These are phyloP conservation scores for Blastocystis sp. DNA, from an alignment of 352 stramenopile species.

Conservation along the genomic window DNA sequence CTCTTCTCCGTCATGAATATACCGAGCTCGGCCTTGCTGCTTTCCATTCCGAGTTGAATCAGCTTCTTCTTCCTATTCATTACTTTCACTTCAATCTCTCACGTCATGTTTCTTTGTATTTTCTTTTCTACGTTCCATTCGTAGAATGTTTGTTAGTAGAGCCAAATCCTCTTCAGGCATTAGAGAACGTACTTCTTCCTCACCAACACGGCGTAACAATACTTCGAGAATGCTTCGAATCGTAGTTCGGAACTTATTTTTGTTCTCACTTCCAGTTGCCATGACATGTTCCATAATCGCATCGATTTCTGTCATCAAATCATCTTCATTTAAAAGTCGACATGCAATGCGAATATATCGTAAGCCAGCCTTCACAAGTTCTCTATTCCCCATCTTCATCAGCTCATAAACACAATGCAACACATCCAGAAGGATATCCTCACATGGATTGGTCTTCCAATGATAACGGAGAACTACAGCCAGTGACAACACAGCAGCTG, in stretches of 20 bases:
- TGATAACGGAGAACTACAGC: conserved; percentile 37
- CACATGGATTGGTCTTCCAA: background rate
- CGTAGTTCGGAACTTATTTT: background rate
- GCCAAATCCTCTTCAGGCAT: conserved; percentile 11
- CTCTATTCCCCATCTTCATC: conserved; percentile 55
- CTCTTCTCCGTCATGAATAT: conserved; percentile 17
- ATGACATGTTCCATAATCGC: background rate
- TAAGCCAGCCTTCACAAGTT: conserved; percentile 60
- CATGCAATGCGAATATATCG: conserved; percentile 50
- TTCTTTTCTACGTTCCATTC: background rate
- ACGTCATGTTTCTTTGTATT: background rate
- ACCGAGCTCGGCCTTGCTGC: background rate
- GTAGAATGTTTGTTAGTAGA: background rate
- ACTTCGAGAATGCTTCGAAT: background rate
- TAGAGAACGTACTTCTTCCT: background rate
- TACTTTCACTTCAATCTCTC: background rate
- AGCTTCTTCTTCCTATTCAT: background rate
- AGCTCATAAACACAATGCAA: conserved; percentile 65
- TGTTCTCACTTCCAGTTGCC: background rate
- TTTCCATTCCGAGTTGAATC: background rate
- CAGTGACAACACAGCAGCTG: conserved; percentile 24
- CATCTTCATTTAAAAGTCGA: background rate
- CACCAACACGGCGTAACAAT: background rate
- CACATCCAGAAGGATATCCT: conserved; percentile 68
- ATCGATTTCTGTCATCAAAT: background rate